Conservation (phyloP, 1,284 basidiomycete genomes). For the Omphalotus olearius region DNA sequence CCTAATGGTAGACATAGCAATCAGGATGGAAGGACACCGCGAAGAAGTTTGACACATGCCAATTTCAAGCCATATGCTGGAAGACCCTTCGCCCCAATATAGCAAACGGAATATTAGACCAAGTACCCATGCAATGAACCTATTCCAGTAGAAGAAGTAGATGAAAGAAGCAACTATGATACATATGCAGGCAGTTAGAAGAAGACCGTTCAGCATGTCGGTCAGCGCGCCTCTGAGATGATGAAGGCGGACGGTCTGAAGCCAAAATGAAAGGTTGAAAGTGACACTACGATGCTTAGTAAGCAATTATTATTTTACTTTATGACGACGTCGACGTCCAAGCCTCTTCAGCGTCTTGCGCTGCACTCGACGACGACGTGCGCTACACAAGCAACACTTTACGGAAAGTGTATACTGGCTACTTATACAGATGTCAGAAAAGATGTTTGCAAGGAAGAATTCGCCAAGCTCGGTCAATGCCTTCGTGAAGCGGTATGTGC, state of each 20-base stretch:
- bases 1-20: constrained; percentile 36
- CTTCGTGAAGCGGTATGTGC: constrained; percentile 60
- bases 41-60: constrained; percentile 38
- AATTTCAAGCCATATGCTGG: constrained; percentile 74
- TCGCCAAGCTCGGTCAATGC: constrained; percentile 71
- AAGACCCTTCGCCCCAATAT: constrained; percentile 68
- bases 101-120: constrained; percentile 55
- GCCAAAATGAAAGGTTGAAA: not conserved
- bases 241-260: not conserved
- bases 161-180: constrained; percentile 67
- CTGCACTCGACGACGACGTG: constrained; percentile 68
- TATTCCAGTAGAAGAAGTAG: constrained; percentile 91
- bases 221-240: not conserved
- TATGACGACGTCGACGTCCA: constrained; percentile 16
- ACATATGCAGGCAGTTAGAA: constrained; percentile 71
- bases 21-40: constrained; percentile 8
- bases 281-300: not conserved
- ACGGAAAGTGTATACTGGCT: constrained; percentile 76
- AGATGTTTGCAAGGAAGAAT: constrained; percentile 77
- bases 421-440: constrained; percentile 75
- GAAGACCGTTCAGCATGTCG: constrained; percentile 50
- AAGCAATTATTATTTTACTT: not conserved
- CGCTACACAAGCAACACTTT: constrained; percentile 60
- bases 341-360: constrained; percentile 59
- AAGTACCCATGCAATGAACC: constrained; percentile 68